Conservation (phyloP, 176 grass and related monocot species). For the Hsuehochloa calcarea region DNA sequence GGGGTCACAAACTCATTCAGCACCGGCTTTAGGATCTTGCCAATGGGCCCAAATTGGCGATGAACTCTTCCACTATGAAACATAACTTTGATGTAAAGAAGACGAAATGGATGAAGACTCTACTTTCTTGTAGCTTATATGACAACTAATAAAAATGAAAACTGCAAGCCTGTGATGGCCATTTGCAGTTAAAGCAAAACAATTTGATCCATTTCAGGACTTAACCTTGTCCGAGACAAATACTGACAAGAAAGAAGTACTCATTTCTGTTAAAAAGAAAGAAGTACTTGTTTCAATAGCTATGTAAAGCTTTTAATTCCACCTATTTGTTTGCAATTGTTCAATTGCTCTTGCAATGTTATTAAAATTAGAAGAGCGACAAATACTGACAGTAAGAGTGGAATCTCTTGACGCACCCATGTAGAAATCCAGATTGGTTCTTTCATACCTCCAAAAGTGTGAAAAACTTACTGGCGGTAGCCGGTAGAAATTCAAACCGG, state of each 20-base stretch:
- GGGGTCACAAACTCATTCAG: slow-evolving; percentile 71
- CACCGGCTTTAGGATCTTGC: slow-evolving; percentile 59
- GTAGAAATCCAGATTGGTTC: neutral
- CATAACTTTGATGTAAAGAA: neutral
- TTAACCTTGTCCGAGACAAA: neutral
- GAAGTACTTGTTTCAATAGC: neutral
- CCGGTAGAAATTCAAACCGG: too few relatives aligned
- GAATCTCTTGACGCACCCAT: neutral
- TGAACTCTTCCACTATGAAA: slow-evolving; percentile 48
- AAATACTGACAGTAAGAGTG: neutral
- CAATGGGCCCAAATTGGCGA: slow-evolving; percentile 55
- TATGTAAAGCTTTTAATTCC: slow-evolving; percentile 3
- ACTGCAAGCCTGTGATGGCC: neutral
- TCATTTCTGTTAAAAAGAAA: too few relatives aligned
- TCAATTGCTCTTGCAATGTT: neutral
- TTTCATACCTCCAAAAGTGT: slow-evolving; percentile 69
- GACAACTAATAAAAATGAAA: neutral
- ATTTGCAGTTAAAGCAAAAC: neutral
- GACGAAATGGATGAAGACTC: neutral
- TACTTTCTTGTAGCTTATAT: neutral
- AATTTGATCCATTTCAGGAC: neutral
- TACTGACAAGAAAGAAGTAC: neutral
- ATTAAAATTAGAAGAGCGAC: neutral
- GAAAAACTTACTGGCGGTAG: too few relatives aligned
- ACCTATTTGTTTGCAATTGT: neutral